Percentiles rank a stretch among this genome's conserved stretches.
phyloP scores from a whole-genome alignment of 306 rosid species.

The Psophocarpus tetragonolobus region DNA sequence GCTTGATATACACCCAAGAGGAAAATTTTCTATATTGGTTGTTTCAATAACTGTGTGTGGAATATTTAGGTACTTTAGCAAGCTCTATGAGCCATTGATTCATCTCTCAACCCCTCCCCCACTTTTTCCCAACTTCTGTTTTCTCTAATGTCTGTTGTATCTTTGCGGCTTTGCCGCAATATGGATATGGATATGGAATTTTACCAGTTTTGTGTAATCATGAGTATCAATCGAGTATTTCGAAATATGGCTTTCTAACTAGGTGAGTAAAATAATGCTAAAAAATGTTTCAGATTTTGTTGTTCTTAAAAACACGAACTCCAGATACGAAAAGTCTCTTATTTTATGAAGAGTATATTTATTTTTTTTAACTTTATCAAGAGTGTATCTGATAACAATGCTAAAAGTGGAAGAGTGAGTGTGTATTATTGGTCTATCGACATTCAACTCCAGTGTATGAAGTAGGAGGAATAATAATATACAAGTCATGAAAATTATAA shows the following conservation, averaged over 20 bases:
- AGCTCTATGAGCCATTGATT: conserved; percentile 45
- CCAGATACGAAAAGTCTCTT: not conserved
- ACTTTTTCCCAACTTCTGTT: not conserved
- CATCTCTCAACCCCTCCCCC: not conserved
- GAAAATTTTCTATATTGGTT: conserved; percentile 36
- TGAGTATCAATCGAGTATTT: not conserved
- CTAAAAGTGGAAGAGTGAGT: no score
- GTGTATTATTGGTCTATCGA: no score
- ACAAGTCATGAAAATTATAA: no score
- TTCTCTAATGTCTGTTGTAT: conserved; percentile 44
- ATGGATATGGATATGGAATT: conserved; percentile 37
- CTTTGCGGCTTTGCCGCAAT: conserved; percentile 49
- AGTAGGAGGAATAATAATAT: no score
- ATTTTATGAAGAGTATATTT: no score
- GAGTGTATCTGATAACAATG: no score
- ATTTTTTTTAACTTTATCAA: no score
- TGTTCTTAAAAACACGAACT: not conserved
- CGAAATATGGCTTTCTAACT: not conserved
- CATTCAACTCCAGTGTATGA: no score
- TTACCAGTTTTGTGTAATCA: conserved; percentile 39
- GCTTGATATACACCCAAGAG: conserved; percentile 3
- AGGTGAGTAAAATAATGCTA: not conserved
- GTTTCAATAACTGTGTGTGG: conserved; percentile 56
- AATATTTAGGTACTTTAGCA: conserved; percentile 40
- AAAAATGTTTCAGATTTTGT: not conserved